phyloP scores from a whole-genome alignment of 495 filamentous ascomycete species.

The Venustampulla echinocandica region DNA sequence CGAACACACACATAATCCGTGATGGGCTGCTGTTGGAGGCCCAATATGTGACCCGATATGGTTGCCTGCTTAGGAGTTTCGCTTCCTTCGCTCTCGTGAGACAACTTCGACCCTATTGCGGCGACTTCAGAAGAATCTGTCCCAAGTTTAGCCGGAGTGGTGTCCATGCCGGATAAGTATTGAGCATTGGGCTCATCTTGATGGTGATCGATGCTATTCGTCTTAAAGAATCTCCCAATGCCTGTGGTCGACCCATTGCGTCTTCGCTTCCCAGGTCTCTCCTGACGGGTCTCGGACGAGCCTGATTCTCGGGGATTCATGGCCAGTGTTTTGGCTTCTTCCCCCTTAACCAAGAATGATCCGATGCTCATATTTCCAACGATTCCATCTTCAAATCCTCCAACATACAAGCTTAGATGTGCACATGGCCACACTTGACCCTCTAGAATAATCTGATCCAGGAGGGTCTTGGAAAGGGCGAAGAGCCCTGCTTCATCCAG shows the following conservation, averaged over 20 bases:
- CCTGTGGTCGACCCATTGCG: conserved; percentile 35
- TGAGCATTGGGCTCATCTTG: conserved; percentile 17
- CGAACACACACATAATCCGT: conserved; percentile 46
- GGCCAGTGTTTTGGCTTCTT: conserved; percentile 52
- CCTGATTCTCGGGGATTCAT: conserved; percentile 18
- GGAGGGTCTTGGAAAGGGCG: conserved; percentile 63
- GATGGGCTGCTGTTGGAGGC: conserved; percentile 30
- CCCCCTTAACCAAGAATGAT: conserved; percentile 71
- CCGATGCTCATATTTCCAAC: conserved; percentile 78
- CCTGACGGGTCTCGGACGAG: conserved; percentile 12
- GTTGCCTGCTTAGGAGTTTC: conserved; percentile 3
- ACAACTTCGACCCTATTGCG: conserved; percentile 19
- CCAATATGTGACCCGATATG: conserved; percentile 8
- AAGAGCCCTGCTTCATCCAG: conserved; percentile 69
- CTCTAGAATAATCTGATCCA: conserved; percentile 69
- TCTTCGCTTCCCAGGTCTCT: conserved; percentile 42
- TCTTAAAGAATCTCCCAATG: conserved; percentile 52
- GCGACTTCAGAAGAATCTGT: conserved; percentile 22
- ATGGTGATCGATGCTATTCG: conserved; percentile 18
- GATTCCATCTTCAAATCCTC: conserved; percentile 83
- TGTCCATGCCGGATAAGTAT: conserved; percentile 11
- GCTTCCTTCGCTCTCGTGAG: conserved; percentile 25
- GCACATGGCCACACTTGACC: conserved; percentile 78
- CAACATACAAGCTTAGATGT: conserved; percentile 75
- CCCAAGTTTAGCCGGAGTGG: conserved; percentile 17